A percentile compares a stretch with the other conserved stretches of the same genome.
Evolutionary conservation across 139 green algal genomes (phyloP).

Genomic region (Zygnema circumcarinatum): DNA sequence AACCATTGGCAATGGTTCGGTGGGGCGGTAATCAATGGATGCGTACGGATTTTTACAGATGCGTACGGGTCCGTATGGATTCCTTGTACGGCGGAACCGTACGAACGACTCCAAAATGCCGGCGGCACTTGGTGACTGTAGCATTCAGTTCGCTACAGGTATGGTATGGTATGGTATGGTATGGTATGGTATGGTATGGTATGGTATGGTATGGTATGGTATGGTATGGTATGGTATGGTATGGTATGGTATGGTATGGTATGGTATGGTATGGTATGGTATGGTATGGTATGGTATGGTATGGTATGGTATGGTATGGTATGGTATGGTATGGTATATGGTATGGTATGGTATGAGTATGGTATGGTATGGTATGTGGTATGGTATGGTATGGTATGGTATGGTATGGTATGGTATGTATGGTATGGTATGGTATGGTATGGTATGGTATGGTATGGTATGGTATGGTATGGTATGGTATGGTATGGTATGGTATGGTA

Average conservation of each 20-base stretch:
- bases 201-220: slow-evolving; percentile 18
- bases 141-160: no score
- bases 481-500: slow-evolving; percentile 11
- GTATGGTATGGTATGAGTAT: slow-evolving; percentile 33
- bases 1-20: no score
- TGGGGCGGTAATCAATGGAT: no score
- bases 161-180: no score
- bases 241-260: slow-evolving; percentile 29
- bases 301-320: slow-evolving; percentile 40
- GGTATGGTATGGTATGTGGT: slow-evolving; percentile 31
- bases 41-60: no score
- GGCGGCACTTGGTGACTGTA: no score
- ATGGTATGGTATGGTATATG: slow-evolving; percentile 39
- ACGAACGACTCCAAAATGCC: no score
- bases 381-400: slow-evolving; percentile 28
- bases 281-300: slow-evolving; percentile 29
- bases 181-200: no score
- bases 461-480: slow-evolving; percentile 37
- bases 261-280: slow-evolving; percentile 40
- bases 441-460: slow-evolving; percentile 31
- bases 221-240: slow-evolving; percentile 18
- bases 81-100: no score
- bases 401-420: slow-evolving; percentile 28
- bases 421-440: slow-evolving; percentile 19
- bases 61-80: no score